Conservation (phyloP, 2,329 filamentous ascomycete genomes). For the Verticillium nonalfalfae region DNA sequence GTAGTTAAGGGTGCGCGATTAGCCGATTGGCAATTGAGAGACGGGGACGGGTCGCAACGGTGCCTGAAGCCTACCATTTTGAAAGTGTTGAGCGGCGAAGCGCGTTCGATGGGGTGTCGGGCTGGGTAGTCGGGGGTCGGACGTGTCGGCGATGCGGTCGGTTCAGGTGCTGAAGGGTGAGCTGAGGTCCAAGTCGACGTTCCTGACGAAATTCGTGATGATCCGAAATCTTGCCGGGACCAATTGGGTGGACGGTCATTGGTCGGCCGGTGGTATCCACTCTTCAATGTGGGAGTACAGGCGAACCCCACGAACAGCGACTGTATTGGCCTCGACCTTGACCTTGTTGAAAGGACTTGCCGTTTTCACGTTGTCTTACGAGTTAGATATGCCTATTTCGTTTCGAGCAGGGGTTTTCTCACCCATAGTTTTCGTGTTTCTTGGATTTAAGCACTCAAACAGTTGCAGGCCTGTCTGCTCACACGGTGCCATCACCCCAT, state of each 20-base stretch:
- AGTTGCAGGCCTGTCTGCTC: too few relatives aligned
- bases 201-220: slow-evolving; percentile 14
- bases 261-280: background rate
- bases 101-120: slow-evolving; percentile 7
- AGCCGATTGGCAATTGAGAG: slow-evolving; percentile 15
- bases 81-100: slow-evolving; percentile 9
- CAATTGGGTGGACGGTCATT: slow-evolving; percentile 9
- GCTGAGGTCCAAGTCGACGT: slow-evolving; percentile 1
- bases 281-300: background rate
- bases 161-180: background rate
- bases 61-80: slow-evolving; percentile 27
- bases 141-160: background rate
- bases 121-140: background rate
- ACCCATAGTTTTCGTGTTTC: too few relatives aligned
- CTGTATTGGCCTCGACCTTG: background rate
- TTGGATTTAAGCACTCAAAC: too few relatives aligned
- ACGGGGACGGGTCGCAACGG: background rate
- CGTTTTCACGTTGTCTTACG: too few relatives aligned
- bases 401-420: too few relatives aligned
- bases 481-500: too few relatives aligned
- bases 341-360: background rate
- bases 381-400: too few relatives aligned
- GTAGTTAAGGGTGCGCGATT: slow-evolving; percentile 23
- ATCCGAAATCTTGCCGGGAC: slow-evolving; percentile 12
- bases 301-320: background rate